Evolutionary conservation across 1,284 basidiomycete genomes (phyloP), one percentile per base, ranked within the genome.

Genomic region (Singerocomus inundabilis): DNA sequence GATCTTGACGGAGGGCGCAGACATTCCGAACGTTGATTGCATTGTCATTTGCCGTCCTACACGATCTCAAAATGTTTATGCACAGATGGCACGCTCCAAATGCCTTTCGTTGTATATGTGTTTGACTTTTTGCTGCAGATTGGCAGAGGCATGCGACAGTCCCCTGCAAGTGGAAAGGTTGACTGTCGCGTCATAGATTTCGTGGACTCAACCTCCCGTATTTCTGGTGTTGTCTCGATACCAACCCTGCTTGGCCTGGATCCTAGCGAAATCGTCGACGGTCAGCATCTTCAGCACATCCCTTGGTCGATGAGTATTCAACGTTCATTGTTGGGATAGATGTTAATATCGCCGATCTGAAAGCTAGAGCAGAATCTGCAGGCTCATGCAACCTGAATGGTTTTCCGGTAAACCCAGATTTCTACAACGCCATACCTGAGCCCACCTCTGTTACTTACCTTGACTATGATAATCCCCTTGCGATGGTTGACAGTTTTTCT

Each of bases 151-250:
- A 87, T 98, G 78, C 79, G 96, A 49, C 76, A 91, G 25, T 93
- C 90, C 0, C 89, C 91, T 2, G 68, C 68, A 6, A 94, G 91
- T 0, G 88, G 83, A 39, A 99, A 99, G 69, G 60, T 68, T 32
- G 85, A 98, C 63, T 98, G 96, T 66, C 81, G 83, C 21, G 83
- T 98, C 42, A 87, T 99, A 52, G 95, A 99, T 66, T 87, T 98
- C 53, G 92, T 96, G 6, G 94, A 95, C 57, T 91, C 82, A 46
- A 75, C 82, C 25, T 73, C 73, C 26, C 79, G 85, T n/a, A 77
- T 88, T 4, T 63, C 78, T 18, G 92, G 91, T 5, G 75, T 97
- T 26, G 71, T 93, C 15, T 91, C 88, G 15, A 80, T 82, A 1
- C 96, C 95, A 0, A 92, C 90, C 3, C 70, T 98, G 8, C 91